A percentile compares a stretch with the other conserved stretches of the same genome.
Conservation (phyloP, 768 basidiomycete genomes). For the Tylopilus subfusipes region DNA sequence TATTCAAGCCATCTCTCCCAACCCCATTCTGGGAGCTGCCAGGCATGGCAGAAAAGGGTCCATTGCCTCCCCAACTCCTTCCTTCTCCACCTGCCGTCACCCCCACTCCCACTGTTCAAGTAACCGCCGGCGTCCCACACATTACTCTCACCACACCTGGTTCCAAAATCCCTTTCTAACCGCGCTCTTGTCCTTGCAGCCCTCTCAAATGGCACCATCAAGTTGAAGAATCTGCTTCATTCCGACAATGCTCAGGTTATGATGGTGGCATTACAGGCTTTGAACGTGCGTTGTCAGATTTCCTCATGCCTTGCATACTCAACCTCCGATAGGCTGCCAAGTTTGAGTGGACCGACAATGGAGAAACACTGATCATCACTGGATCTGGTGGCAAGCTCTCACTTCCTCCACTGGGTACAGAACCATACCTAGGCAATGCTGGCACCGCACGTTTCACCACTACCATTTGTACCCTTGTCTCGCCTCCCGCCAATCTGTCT, state of each 20-base stretch:
- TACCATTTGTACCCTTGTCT: slow-evolving; percentile 90
- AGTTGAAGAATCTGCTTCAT: slow-evolving; percentile 86
- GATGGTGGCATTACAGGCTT: slow-evolving; percentile 89
- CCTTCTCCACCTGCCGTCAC: slow-evolving; percentile 1
- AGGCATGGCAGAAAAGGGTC: slow-evolving; percentile 9
- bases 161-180: slow-evolving; percentile 95
- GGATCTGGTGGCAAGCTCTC: slow-evolving; percentile 81
- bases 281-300: slow-evolving; percentile 54
- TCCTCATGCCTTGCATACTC: neutral
- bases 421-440: slow-evolving; percentile 94
- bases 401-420: slow-evolving; percentile 74
- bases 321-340: slow-evolving; percentile 64
- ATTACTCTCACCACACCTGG: slow-evolving; percentile 87
- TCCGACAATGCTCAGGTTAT: slow-evolving; percentile 99
- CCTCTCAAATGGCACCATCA: slow-evolving; percentile 82
- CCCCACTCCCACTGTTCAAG: neutral
- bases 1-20: slow-evolving; percentile 43
- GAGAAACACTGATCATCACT: slow-evolving; percentile 88
- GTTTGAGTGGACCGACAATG: slow-evolving; percentile 94
- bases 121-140: slow-evolving; percentile 14
- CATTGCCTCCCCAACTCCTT: slow-evolving; percentile 21
- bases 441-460: slow-evolving; percentile 97
- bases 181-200: slow-evolving; percentile 92
- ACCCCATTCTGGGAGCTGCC: slow-evolving; percentile 33
- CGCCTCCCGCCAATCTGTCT: slow-evolving; percentile 35